phyloP scores from a whole-genome alignment of 345 rosid species.

The Draba incana region DNA sequence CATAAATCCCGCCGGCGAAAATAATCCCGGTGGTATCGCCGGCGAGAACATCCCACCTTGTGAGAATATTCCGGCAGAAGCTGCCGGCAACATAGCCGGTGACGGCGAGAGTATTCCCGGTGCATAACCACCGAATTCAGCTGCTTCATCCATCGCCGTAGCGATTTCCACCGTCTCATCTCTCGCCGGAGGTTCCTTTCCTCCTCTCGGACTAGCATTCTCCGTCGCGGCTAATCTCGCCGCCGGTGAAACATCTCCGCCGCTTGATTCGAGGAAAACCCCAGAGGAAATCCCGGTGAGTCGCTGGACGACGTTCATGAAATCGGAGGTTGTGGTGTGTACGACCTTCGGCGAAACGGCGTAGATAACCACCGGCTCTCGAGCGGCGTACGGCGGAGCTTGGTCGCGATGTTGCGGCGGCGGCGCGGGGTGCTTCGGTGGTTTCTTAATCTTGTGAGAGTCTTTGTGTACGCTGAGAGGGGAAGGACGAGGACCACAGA shows the following conservation, averaged over 20 bases:
- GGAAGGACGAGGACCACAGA: slow-evolving; percentile 79
- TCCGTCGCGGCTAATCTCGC: slow-evolving; percentile 81
- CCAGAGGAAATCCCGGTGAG: slow-evolving; percentile 76
- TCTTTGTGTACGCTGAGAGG: slow-evolving; percentile 63
- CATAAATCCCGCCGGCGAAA: slow-evolving; percentile 57
- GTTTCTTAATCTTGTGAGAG: slow-evolving; percentile 71
- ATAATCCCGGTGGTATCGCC: slow-evolving; percentile 47
- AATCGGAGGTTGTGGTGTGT: slow-evolving; percentile 63
- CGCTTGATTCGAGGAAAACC: slow-evolving; percentile 42
- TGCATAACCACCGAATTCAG: slow-evolving; percentile 41
- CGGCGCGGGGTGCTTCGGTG: slow-evolving; percentile 55
- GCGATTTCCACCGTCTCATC: slow-evolving; percentile 33
- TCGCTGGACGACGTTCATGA: slow-evolving; percentile 87
- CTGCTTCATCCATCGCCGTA: slow-evolving; percentile 38
- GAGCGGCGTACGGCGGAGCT: slow-evolving; percentile 25
- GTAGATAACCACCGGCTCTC: slow-evolving; percentile 72
- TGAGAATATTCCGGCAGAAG: slow-evolving; percentile 57
- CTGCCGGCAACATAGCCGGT: slow-evolving; percentile 58
- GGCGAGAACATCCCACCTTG: slow-evolving; percentile 43
- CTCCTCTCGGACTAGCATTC: slow-evolving; percentile 60
- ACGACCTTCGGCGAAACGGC: slow-evolving; percentile 78
- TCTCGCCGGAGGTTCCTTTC: slow-evolving; percentile 34
- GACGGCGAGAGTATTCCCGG: slow-evolving; percentile 85
- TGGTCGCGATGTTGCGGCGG: slow-evolving; percentile 32
- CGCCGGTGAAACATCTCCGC: slow-evolving; percentile 72